A percentile compares a stretch with the other conserved stretches of the same genome.
Evolutionary conservation across 1,139 yeast genomes (phyloP).

Genomic region (Protomyces macrosporus): DNA sequence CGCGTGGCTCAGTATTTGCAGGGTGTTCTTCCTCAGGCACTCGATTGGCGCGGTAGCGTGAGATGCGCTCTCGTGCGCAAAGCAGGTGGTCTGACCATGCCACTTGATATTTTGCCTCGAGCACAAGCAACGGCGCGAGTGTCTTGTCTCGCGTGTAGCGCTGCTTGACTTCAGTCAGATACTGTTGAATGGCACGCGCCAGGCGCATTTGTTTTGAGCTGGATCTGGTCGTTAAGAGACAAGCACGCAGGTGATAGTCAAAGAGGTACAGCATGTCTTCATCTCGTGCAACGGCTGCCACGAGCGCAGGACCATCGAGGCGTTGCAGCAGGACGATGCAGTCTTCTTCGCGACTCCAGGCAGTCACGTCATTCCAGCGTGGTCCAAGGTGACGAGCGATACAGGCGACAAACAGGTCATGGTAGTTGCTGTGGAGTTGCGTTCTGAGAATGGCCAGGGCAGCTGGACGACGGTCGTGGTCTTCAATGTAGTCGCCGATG

Average conservation of each 20-base stretch:
- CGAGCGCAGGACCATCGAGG: not conserved
- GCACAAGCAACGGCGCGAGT: not conserved
- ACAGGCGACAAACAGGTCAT: not conserved
- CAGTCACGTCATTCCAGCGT: conserved; percentile 10
- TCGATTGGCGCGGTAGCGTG: not conserved
- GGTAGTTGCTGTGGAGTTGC: not conserved
- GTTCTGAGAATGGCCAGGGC: not conserved
- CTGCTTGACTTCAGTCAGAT: not conserved
- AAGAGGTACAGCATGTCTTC: conserved; percentile 2
- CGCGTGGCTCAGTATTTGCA: too few species aligned
- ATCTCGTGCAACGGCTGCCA: not conserved
- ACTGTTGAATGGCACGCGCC: conserved; percentile 12
- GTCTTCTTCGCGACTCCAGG: conserved; percentile 6
- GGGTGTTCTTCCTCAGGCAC: not conserved
- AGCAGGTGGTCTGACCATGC: conserved; percentile 3
- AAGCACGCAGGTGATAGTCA: conserved; percentile 13
- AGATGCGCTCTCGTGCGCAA: not conserved
- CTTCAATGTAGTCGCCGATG: conserved; percentile 1
- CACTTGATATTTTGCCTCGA: not conserved
- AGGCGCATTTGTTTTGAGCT: conserved; percentile 3
- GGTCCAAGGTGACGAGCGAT: conserved; percentile 5
- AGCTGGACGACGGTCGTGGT: not conserved
- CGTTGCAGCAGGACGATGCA: not conserved
- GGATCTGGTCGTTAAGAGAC: not conserved
- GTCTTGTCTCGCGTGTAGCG: not conserved